These are phyloP conservation scores for Kingdonia uniflora DNA, from an alignment of 164 flowering plant species.

Conservation along the genomic window DNA sequence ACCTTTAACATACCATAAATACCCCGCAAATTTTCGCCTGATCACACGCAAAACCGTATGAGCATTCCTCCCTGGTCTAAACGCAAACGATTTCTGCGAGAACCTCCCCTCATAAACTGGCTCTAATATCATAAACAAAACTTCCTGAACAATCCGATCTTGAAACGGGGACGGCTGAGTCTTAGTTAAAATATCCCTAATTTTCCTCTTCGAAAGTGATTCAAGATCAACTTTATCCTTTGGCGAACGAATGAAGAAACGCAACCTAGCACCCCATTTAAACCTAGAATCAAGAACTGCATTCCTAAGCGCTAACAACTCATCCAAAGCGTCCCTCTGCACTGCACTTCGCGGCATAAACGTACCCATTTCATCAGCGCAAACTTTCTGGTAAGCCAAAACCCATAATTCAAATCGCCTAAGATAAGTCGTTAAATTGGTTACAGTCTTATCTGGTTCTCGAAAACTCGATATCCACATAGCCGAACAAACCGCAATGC, in stretches of 20 bases:
- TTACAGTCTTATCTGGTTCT: conserved; percentile 45
- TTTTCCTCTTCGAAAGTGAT: conserved; percentile 78
- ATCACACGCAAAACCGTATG: conserved; percentile 79
- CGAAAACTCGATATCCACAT: conserved; percentile 86
- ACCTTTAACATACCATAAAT: conserved; percentile 87
- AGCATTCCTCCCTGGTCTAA: conserved; percentile 87
- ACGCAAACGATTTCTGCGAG: conserved; percentile 77
- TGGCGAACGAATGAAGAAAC: conserved; percentile 71
- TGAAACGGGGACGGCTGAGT: conserved; percentile 79
- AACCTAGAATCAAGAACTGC: conserved; percentile 86
- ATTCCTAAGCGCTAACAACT: conserved; percentile 68
- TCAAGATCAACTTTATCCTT: conserved; percentile 73
- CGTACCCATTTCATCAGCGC: conserved; percentile 70
- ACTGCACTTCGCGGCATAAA: conserved; percentile 71
- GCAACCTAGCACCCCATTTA: conserved; percentile 84
- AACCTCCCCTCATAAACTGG: conserved; percentile 85
- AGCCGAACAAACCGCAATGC: conserved; percentile 56
- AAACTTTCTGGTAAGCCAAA: conserved; percentile 85
- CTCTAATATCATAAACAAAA: conserved; percentile 79
- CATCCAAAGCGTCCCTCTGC: conserved; percentile 63
- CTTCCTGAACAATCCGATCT: conserved; percentile 90
- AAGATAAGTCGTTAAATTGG: conserved; percentile 50
- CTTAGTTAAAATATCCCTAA: conserved; percentile 66
- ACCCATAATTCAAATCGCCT: conserved; percentile 85
- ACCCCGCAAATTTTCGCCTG: conserved; percentile 81